Percentiles rank a stretch among this genome's conserved stretches.
These are phyloP conservation scores for Trichoderma hamatum DNA, from an alignment of 2,329 filamentous ascomycete species.

Conservation along the genomic window DNA sequence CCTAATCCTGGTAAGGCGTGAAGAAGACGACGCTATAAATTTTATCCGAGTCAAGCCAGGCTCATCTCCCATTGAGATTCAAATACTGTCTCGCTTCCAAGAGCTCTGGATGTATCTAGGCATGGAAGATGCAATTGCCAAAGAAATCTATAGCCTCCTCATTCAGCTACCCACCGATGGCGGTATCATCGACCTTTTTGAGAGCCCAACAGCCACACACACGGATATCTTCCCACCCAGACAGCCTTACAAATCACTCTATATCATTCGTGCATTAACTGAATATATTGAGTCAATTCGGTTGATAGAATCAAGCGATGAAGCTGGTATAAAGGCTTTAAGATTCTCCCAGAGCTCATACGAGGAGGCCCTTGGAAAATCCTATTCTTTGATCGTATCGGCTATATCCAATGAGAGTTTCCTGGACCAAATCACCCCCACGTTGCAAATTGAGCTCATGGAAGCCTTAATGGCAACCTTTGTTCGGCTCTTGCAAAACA, in stretches of 20 bases:
- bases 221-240: constrained; percentile 67
- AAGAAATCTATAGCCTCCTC: constrained; percentile 74
- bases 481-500: constrained; percentile 36
- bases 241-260: constrained; percentile 73
- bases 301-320: constrained; percentile 32
- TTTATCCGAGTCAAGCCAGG: constrained; percentile 52
- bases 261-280: constrained; percentile 68
- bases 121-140: constrained; percentile 69
- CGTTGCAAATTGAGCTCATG: constrained; percentile 37
- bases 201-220: constrained; percentile 55
- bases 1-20: constrained; percentile 66
- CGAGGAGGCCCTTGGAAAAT: constrained; percentile 40
- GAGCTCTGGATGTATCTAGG: constrained; percentile 81
- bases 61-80: constrained; percentile 69
- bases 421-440: constrained; percentile 41
- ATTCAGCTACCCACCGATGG: constrained; percentile 69
- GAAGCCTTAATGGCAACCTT: constrained; percentile 37
- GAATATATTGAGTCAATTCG: constrained; percentile 58
- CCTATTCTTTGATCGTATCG: constrained; percentile 58
- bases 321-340: neutral
- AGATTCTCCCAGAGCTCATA: constrained; percentile 18
- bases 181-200: constrained; percentile 62
- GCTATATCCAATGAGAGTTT: constrained; percentile 63
- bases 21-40: constrained; percentile 50
- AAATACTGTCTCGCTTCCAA: constrained; percentile 80